A percentile compares a stretch with the other conserved stretches of the same genome.
These are phyloP conservation scores for Papiliotrema fonsecae DNA, from an alignment of 1,284 basidiomycete species.

Conservation along the genomic window DNA sequence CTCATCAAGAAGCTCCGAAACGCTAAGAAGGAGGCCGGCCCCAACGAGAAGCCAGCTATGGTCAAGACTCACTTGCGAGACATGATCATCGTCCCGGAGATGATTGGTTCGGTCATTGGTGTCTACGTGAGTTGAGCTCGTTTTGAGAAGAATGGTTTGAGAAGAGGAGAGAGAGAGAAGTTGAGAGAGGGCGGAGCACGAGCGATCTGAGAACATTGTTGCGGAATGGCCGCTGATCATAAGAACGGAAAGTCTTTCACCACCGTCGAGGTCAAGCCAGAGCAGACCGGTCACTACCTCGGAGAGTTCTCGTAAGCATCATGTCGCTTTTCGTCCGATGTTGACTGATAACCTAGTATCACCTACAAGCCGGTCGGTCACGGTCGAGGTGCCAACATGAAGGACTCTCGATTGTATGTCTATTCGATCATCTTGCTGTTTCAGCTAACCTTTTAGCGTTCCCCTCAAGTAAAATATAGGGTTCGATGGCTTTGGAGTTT, in stretches of 20 bases:
- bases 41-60: conserved; percentile 96
- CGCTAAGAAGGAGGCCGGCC: conserved; percentile 96
- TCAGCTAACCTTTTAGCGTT: conserved; percentile 49
- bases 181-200: neutral
- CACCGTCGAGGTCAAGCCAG: conserved; percentile 98
- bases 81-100: conserved; percentile 99
- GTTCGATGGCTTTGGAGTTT: conserved; percentile 9
- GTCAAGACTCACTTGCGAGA: conserved; percentile 99
- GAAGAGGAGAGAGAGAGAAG: neutral
- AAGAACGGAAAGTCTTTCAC: conserved; percentile 73
- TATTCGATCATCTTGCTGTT: conserved; percentile 23
- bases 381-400: conserved; percentile 81
- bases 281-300: conserved; percentile 99
- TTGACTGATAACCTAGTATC: conserved; percentile 51
- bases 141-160: neutral
- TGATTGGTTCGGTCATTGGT: conserved; percentile 95
- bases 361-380: conserved; percentile 99
- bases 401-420: conserved; percentile 59
- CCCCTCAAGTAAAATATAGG: conserved; percentile 55
- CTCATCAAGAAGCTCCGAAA: conserved; percentile 99
- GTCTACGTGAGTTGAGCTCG: conserved; percentile 79
- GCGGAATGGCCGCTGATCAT: neutral
- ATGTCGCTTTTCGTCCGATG: neutral
- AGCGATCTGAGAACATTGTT: neutral
- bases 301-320: conserved; percentile 64